Percentiles rank a stretch among this genome's conserved stretches.
Evolutionary conservation across 257 asterid genomes (phyloP).

Genomic region (Primulina tabacum): DNA sequence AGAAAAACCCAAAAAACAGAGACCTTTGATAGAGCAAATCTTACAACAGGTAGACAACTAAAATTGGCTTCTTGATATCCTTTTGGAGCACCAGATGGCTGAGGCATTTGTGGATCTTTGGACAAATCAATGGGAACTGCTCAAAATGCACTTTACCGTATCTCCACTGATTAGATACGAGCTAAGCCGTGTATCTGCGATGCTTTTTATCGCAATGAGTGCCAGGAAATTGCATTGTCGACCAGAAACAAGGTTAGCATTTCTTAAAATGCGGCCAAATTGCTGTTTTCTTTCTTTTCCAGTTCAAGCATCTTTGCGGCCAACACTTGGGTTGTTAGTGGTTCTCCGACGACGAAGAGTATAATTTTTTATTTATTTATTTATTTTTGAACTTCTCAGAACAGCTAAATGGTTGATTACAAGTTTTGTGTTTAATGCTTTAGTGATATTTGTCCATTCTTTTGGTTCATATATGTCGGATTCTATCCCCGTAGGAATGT

Average conservation of each 20-base stretch:
- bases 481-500: no score
- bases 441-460: no score
- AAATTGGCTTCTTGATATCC: constrained; percentile 79
- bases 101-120: constrained; percentile 73
- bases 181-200: constrained; percentile 85
- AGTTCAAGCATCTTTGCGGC: no score
- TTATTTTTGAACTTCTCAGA: no score
- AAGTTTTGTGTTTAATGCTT: no score
- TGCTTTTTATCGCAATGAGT: constrained; percentile 71
- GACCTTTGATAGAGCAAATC: constrained; percentile 61
- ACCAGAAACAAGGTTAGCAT: constrained; percentile 53
- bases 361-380: no score
- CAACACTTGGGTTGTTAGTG: no score
- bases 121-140: constrained; percentile 59
- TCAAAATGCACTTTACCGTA: constrained; percentile 45
- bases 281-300: no score
- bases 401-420: no score
- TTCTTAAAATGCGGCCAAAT: constrained; percentile 51
- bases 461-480: no score
- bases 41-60: constrained; percentile 80
- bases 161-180: constrained; percentile 87
- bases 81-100: constrained; percentile 75
- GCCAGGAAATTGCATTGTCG: constrained; percentile 74
- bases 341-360: no score
- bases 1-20: constrained; percentile 37